A percentile compares a stretch with the other conserved stretches of the same genome.
phyloP scores from a whole-genome alignment of 2,329 filamentous ascomycete genomes.

The Volutella citrinella region DNA sequence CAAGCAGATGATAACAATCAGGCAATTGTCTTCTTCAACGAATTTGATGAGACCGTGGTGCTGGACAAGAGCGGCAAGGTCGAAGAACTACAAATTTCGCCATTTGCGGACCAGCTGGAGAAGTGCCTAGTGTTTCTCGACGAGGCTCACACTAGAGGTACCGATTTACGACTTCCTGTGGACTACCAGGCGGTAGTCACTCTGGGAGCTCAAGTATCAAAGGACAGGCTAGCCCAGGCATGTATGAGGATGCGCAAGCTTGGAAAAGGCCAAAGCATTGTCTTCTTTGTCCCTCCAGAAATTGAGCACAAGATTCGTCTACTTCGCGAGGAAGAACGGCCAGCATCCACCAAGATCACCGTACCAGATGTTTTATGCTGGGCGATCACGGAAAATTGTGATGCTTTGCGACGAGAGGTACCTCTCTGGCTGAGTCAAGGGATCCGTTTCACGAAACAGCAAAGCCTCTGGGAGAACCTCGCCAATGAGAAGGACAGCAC shows the following conservation, averaged over 20 bases:
- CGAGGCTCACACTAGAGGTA: slow-evolving; percentile 68
- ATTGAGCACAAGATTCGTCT: slow-evolving; percentile 51
- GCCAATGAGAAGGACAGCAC: neutral
- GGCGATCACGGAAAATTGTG: slow-evolving; percentile 41
- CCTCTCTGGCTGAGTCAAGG: slow-evolving; percentile 61
- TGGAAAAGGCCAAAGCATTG: slow-evolving; percentile 62
- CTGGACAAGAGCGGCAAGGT: slow-evolving; percentile 44
- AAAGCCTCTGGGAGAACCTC: slow-evolving; percentile 29
- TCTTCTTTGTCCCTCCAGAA: slow-evolving; percentile 59
- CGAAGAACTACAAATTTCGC: slow-evolving; percentile 54
- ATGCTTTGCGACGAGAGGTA: slow-evolving; percentile 10
- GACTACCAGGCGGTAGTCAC: slow-evolving; percentile 65
- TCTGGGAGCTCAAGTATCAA: slow-evolving; percentile 61
- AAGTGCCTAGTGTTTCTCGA: slow-evolving; percentile 66
- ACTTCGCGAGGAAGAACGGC: neutral
- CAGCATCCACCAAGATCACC: slow-evolving; percentile 29
- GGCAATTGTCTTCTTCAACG: slow-evolving; percentile 55
- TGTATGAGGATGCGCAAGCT: slow-evolving; percentile 72
- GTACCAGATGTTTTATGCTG: slow-evolving; percentile 57
- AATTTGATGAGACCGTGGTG: slow-evolving; percentile 52
- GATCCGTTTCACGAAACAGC: slow-evolving; percentile 43
- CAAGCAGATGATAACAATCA: slow-evolving; percentile 6
- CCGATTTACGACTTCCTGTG: slow-evolving; percentile 59
- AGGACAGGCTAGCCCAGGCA: slow-evolving; percentile 68
- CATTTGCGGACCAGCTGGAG: slow-evolving; percentile 54